phyloP scores from a whole-genome alignment of 345 rosid species.

The Populus nigra region DNA sequence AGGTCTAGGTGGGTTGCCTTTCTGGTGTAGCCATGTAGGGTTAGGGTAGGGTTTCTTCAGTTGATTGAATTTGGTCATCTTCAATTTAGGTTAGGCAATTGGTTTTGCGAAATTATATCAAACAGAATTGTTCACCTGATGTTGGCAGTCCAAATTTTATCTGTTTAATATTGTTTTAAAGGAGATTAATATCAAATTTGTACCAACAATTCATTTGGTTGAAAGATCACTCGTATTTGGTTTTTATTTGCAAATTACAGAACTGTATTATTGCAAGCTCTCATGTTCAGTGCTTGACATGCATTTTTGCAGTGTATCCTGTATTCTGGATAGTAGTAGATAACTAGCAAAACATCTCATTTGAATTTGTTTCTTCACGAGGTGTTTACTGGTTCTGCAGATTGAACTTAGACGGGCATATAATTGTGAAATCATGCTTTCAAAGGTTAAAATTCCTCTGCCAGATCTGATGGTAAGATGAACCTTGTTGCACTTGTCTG shows the following conservation, averaged over 20 bases:
- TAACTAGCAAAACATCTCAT: neutral
- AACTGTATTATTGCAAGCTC: neutral
- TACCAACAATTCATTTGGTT: neutral
- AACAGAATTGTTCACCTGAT: neutral
- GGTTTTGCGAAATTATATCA: neutral
- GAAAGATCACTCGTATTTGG: neutral
- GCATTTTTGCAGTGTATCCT: neutral
- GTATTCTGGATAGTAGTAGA: neutral
- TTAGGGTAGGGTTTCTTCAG: neutral
- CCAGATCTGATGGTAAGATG: conserved; percentile 68
- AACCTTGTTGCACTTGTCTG: conserved; percentile 12
- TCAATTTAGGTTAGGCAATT: neutral
- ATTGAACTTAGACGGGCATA: conserved; percentile 79
- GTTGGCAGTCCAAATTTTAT: neutral
- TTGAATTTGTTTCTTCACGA: conserved; percentile 21
- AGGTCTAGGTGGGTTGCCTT: neutral
- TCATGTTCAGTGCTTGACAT: conserved; percentile 1
- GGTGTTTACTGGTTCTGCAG: conserved; percentile 47
- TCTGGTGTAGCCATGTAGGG: neutral
- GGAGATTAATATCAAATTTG: neutral
- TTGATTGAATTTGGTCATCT: neutral
- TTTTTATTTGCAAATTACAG: neutral
- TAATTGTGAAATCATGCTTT: conserved; percentile 85
- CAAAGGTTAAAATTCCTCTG: conserved; percentile 77
- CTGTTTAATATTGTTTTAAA: neutral